Evolutionary conservation across 2,329 filamentous ascomycete species (phyloP), one percentile per base, ranked within the genome.

Genomic region (Colletotrichum cereale): DNA sequence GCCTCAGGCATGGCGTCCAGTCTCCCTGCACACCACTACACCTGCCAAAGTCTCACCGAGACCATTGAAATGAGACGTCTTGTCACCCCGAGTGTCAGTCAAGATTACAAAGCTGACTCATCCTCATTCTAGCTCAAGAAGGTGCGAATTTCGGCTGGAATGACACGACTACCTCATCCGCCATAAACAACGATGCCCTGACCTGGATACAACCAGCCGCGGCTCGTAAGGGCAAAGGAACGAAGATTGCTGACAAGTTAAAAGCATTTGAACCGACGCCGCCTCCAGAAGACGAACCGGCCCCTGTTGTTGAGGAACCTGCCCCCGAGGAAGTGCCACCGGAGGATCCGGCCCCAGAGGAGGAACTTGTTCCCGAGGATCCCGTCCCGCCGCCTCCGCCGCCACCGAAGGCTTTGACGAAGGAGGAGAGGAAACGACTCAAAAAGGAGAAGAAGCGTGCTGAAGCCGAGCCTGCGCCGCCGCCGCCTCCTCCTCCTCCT

Each of bases 241-340:
- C 84, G 73, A 89, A 86, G 77, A 86, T 90, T 77, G 84, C 87
- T 67, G 87, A 90, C 77, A 86, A 83, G 75, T 83, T 89, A 72
- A 88, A 85, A 79, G 84, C 86, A 38, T 90, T 90, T 76, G 87
- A 90, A 79, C 75, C 83, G 62, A 74, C 78, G 29, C 65, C 68
- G 34, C 48, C 62, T 78, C 82, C 63, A 81, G 85, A 73, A 78
- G 80, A 64, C 62, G 75, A 70, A 60, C 62, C 67, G 10, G 63
- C 31, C 34, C 56, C 56, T 36, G 26, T 62, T 36, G 63, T 75
- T 29, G 75, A 77, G 31, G 75, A 75, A 38, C 66, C 71, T 11
- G 63, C 70, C 14, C 53, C 50, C 42, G 63, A 72, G 18, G 70
- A 63, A 40, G 48, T 53, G 40, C 26, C 66, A 34, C 52, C 53